Base-by-base conservation (phyloP, 805 yeast genomes). In the Yarrowia yakushimensis region DNA sequence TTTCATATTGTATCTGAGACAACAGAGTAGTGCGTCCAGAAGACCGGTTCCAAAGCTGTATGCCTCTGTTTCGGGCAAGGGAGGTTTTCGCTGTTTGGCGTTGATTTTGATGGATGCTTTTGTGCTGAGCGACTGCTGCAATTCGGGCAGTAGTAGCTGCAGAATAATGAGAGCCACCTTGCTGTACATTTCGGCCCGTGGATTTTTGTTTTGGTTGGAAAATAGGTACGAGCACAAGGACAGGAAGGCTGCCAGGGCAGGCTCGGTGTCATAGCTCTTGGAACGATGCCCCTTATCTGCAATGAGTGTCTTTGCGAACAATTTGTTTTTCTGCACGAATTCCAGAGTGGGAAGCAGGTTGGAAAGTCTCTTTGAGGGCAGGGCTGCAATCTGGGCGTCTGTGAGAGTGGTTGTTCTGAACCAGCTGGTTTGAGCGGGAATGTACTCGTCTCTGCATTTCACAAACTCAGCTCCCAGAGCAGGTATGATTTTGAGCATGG, bases 301-400 rank as follows among this genome's bases (percentile, higher is more conserved):
- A 39, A 55, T 55, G 17, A 55, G 48, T 1, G 61, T 39, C n/a
- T 69, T 60, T 6, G 73, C 67, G 64, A 76, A 77, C 37, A 69
- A 67, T 23, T 70, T 69, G 66, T 77, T 77, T 34, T 71, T 72
- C n/a, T 67, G 67, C 5, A 69, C 66, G 52, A 77, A 76, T 61
- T 74, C 76, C 63, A 73, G 71, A 18, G 72, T 65, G 13, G 59
- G 59, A 2, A 52, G 43, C 23, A 52, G 22, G 10, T 36, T 52
- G 3, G 59, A 52, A 17, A 52, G 25, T 22, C 43, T 5, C 8
- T 52, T 52, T 13, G 59, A 36, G 4, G 59, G 59, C n/a, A 52
- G 25, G 25, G 34, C 43, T 18, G 46, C 48, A 4, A 39, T n/a
- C n/a, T 55, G 46, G 17, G 46, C 37, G 28, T 55, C 61, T 39